A percentile compares a stretch with the other conserved stretches of the same genome.
Conservation (phyloP, 2,329 filamentous ascomycete genomes). For the Talaromyces marneffei region DNA sequence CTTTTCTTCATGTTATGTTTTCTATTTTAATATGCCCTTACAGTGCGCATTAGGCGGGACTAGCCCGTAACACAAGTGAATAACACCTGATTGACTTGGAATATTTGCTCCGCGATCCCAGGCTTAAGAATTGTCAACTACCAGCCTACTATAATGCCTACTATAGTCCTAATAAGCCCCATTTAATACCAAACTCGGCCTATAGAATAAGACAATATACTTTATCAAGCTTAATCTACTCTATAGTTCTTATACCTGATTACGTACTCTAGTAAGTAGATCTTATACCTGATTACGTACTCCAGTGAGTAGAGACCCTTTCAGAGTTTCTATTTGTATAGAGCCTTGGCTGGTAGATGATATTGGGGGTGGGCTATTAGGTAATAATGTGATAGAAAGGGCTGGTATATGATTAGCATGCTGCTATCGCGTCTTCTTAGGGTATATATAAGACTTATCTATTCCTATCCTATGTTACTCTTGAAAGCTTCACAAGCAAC, state of each 20-base stretch:
- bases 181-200: not conserved
- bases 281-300: too few relatives aligned
- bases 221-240: not conserved
- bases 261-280: not conserved
- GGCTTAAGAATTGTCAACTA: not conserved
- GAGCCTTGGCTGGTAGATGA: conserved; percentile 5
- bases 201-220: not conserved
- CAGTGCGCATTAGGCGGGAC: not conserved
- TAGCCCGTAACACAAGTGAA: not conserved
- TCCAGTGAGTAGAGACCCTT: not conserved
- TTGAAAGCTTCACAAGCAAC: not conserved
- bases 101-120: not conserved
- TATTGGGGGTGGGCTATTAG: not conserved
- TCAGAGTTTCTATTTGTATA: not conserved
- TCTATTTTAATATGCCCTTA: too few relatives aligned
- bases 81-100: not conserved
- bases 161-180: too few relatives aligned
- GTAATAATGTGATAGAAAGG: not conserved
- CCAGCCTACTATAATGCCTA: not conserved
- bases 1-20: too few relatives aligned
- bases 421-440: not conserved
- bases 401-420: conserved; percentile 8
- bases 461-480: not conserved
- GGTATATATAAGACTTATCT: conserved; percentile 3
- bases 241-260: conserved; percentile 3